A percentile compares a stretch with the other conserved stretches of the same genome.
These are phyloP conservation scores for Fusarium sp. DNA, from an alignment of 2,329 filamentous ascomycete species.

Conservation along the genomic window DNA sequence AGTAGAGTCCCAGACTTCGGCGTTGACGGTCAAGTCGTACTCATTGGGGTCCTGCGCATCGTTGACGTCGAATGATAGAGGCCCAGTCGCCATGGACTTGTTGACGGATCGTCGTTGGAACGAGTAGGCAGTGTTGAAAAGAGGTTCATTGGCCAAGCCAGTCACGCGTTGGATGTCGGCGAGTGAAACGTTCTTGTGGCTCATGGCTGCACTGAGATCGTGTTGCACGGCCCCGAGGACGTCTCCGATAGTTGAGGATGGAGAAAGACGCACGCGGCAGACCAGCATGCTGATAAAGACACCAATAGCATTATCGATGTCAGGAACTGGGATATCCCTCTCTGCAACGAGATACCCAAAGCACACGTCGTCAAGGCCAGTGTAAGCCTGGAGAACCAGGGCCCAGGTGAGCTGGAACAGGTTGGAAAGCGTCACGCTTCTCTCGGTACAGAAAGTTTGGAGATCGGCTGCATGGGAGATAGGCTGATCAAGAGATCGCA, in stretches of 20 bases:
- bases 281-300: constrained; percentile 39
- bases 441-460: constrained; percentile 8
- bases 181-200: constrained; percentile 22
- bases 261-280: constrained; percentile 9
- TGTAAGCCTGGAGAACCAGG: constrained; percentile 32
- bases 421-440: constrained; percentile 28
- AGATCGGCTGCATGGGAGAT: constrained; percentile 4
- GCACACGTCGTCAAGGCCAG: constrained; percentile 28
- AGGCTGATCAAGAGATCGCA: constrained; percentile 14
- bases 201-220: constrained; percentile 15
- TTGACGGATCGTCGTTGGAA: constrained; percentile 36
- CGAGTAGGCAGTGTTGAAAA: constrained; percentile 43
- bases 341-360: constrained; percentile 29
- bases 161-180: constrained; percentile 13
- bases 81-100: constrained; percentile 22
- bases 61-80: constrained; percentile 30
- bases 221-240: background rate
- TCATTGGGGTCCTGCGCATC: constrained; percentile 37
- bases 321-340: constrained; percentile 10
- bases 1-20: constrained; percentile 40
- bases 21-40: constrained; percentile 42
- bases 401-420: constrained; percentile 33
- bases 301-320: constrained; percentile 26
- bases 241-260: background rate
- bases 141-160: constrained; percentile 15